These are phyloP conservation scores for Suhomyces vadensis DNA, from an alignment of 805 yeast species.

Conservation along the genomic window DNA sequence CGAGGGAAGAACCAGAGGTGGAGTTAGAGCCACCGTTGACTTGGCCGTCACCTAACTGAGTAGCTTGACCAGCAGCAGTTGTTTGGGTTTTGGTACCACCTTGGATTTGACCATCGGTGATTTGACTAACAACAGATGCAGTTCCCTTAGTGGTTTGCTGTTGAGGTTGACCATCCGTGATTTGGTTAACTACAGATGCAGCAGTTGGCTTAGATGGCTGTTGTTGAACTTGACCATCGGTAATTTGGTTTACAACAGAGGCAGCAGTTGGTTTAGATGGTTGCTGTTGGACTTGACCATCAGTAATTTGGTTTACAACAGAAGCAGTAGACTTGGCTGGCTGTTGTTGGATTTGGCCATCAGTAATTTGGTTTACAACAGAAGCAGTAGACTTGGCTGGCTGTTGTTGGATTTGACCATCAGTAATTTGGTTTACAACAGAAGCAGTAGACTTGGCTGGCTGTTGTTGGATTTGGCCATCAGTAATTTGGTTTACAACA, in stretches of 20 bases:
- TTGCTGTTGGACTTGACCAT: conserved; percentile 20
- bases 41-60: conserved; percentile 48
- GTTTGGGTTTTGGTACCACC: conserved; percentile 18
- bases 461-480: conserved; percentile 32
- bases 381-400: conserved; percentile 21
- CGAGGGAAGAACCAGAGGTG: conserved; percentile 5
- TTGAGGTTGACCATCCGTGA: conserved; percentile 35
- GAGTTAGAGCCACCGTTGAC: conserved; percentile 9
- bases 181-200: conserved; percentile 44
- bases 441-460: conserved; percentile 26
- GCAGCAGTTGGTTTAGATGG: conserved; percentile 27
- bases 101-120: conserved; percentile 36
- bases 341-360: conserved; percentile 32
- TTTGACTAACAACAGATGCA: conserved; percentile 25
- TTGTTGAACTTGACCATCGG: conserved; percentile 34
- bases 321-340: conserved; percentile 22
- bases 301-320: conserved; percentile 43
- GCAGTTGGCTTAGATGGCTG: conserved; percentile 21
- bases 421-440: conserved; percentile 44
- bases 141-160: conserved; percentile 28
- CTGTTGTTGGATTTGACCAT: conserved; percentile 33
- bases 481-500: conserved; percentile 35
- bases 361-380: conserved; percentile 24
- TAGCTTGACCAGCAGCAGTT: conserved; percentile 24
- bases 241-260: conserved; percentile 40